phyloP scores from a whole-genome alignment of 2,329 filamentous ascomycete genomes.

The Mycosphaerella sp. region DNA sequence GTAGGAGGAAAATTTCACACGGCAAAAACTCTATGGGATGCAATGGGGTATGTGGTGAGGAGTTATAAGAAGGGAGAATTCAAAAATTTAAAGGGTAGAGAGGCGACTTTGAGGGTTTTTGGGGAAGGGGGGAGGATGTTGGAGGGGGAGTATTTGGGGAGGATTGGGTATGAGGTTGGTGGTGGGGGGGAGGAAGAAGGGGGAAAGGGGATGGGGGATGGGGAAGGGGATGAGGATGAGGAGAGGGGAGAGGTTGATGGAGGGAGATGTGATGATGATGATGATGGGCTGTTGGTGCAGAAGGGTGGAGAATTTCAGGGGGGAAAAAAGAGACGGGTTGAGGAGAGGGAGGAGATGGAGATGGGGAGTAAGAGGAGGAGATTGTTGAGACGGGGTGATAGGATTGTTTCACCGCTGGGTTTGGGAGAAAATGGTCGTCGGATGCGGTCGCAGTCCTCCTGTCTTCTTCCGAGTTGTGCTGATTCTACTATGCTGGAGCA shows the following conservation, averaged over 20 bases:
- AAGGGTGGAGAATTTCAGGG: no score
- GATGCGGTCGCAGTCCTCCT: neutral
- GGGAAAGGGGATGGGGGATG: neutral
- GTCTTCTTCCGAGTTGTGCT: neutral
- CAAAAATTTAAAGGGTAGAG: neutral
- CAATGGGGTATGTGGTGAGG: slow-evolving; percentile 1
- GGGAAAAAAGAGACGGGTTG: no score
- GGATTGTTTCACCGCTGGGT: no score
- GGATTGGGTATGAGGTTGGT: neutral
- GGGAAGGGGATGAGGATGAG: neutral
- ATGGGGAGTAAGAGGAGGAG: no score
- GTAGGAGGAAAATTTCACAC: neutral
- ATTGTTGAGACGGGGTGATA: no score
- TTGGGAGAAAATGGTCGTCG: no score
- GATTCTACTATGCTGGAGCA: neutral
- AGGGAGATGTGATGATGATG: no score
- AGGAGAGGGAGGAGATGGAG: no score
- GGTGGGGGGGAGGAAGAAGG: neutral
- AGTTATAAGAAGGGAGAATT: neutral
- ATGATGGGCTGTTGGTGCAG: no score
- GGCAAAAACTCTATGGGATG: neutral
- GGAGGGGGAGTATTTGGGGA: neutral
- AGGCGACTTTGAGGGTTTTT: neutral
- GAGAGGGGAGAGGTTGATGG: neutral
- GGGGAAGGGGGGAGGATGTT: neutral